Conservation (phyloP, 2,329 filamentous ascomycete species). For the Aotearoamyces nothofagi region DNA sequence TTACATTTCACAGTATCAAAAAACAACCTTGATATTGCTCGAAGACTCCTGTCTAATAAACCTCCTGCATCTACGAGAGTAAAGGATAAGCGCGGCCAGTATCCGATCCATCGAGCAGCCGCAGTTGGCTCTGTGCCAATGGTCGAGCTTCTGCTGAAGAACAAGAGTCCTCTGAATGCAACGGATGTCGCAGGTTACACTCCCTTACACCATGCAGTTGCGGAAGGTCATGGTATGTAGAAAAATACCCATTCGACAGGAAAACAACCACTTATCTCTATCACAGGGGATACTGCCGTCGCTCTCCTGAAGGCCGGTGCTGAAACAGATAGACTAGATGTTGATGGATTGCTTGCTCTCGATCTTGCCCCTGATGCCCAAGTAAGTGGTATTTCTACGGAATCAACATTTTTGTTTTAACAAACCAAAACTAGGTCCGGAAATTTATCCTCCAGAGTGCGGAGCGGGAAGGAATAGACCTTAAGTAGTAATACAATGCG, state of each 20-base stretch:
- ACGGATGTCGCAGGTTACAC: slow-evolving; percentile 74
- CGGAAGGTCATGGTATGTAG: slow-evolving; percentile 57
- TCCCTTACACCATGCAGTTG: slow-evolving; percentile 75
- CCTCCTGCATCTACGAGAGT: slow-evolving; percentile 59
- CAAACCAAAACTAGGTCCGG: slow-evolving; percentile 37
- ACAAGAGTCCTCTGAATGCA: slow-evolving; percentile 68
- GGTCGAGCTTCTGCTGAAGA: slow-evolving; percentile 61
- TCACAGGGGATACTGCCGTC: slow-evolving; percentile 61
- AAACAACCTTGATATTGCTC: slow-evolving; percentile 67
- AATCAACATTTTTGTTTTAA: background rate
- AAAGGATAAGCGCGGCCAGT: slow-evolving; percentile 76
- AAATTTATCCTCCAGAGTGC: slow-evolving; percentile 65
- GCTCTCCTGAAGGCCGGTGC: slow-evolving; percentile 73
- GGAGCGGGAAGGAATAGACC: slow-evolving; percentile 70
- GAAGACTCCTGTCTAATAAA: slow-evolving; percentile 58
- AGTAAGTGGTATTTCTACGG: slow-evolving; percentile 31
- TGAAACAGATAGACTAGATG: slow-evolving; percentile 63
- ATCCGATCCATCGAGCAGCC: slow-evolving; percentile 81
- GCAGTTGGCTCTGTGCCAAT: slow-evolving; percentile 84
- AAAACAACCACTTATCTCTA: background rate
- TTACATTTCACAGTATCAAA: slow-evolving; percentile 91
- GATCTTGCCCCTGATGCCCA: slow-evolving; percentile 78
- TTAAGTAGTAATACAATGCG: slow-evolving; percentile 15
- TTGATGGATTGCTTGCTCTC: slow-evolving; percentile 55
- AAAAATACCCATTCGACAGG: slow-evolving; percentile 1